Evolutionary conservation across 2,329 filamentous ascomycete species (phyloP).

Genomic region (Ploettnerulaceae sp.): DNA sequence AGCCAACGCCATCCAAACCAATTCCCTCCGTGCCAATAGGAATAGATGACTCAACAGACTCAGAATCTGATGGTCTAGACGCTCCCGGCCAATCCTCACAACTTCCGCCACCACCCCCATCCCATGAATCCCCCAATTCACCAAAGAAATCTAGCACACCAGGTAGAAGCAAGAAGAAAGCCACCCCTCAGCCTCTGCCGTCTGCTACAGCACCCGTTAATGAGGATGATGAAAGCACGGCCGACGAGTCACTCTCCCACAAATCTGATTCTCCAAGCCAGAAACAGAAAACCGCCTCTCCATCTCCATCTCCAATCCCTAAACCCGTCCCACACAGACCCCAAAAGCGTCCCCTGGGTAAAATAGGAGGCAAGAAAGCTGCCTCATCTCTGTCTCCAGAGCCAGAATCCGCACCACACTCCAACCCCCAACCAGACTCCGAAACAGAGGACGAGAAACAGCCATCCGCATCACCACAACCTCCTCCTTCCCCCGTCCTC

Average conservation of each 20-base stretch:
- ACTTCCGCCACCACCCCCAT: constrained; percentile 19
- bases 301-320: background rate
- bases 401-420: constrained; percentile 5
- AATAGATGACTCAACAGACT: constrained; percentile 22
- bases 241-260: background rate
- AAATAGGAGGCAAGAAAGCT: constrained; percentile 22
- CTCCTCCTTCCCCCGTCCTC: background rate
- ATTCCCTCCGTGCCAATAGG: background rate
- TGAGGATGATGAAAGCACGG: constrained; percentile 1
- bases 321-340: constrained; percentile 4
- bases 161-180: constrained; percentile 13
- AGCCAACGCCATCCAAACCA: background rate
- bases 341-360: constrained; percentile 17
- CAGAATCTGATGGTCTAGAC: constrained; percentile 29
- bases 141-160: constrained; percentile 12
- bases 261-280: background rate
- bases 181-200: background rate
- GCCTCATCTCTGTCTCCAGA: constrained; percentile 3
- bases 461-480: background rate
- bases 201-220: background rate
- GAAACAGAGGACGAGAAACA: background rate
- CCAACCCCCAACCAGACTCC: background rate
- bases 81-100: constrained; percentile 29
- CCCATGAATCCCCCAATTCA: constrained; percentile 1
- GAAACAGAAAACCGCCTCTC: constrained; percentile 6